A percentile compares a stretch with the other conserved stretches of the same genome.
Evolutionary conservation across 73 alveolate genomes (phyloP).

Genomic region (Paramecium biaurelia): DNA sequence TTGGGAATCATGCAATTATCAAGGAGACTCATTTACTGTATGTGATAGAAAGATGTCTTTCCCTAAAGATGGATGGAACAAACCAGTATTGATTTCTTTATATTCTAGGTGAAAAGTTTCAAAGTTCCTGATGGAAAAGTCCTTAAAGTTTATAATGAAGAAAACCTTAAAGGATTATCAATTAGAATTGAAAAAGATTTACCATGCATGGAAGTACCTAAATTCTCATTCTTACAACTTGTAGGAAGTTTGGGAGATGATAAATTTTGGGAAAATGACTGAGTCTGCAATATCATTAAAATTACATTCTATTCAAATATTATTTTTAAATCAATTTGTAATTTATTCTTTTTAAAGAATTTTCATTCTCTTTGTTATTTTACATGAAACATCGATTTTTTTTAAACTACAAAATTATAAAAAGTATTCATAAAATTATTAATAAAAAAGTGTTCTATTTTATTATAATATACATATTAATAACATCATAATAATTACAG

Average conservation of each 20-base stretch:
- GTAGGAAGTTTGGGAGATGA: slow-evolving; percentile 14
- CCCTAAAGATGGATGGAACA: slow-evolving; percentile 56
- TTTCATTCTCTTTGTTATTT: no score
- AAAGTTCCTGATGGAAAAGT: slow-evolving; percentile 45
- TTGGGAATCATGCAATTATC: slow-evolving; percentile 24
- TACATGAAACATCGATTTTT: no score
- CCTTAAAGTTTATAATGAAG: not conserved
- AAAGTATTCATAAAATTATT: no score
- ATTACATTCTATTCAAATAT: not conserved
- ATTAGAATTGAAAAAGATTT: slow-evolving; percentile 31
- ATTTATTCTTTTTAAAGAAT: no score
- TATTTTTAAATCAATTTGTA: not conserved
- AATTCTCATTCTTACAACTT: slow-evolving; percentile 7
- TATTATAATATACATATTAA: no score
- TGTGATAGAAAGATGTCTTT: slow-evolving; percentile 27
- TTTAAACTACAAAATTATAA: no score
- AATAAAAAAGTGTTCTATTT: no score
- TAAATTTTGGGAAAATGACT: slow-evolving; percentile 7
- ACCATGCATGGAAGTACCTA: slow-evolving; percentile 54
- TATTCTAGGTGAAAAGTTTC: slow-evolving; percentile 52
- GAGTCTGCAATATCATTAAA: not conserved
- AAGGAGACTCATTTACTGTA: slow-evolving; percentile 34
- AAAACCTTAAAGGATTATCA: slow-evolving; percentile 28
- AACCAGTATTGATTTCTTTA: not conserved
- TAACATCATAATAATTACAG: not conserved